phyloP scores from a whole-genome alignment of 2,329 filamentous ascomycete species.

The Colletotrichum tanaceti region DNA sequence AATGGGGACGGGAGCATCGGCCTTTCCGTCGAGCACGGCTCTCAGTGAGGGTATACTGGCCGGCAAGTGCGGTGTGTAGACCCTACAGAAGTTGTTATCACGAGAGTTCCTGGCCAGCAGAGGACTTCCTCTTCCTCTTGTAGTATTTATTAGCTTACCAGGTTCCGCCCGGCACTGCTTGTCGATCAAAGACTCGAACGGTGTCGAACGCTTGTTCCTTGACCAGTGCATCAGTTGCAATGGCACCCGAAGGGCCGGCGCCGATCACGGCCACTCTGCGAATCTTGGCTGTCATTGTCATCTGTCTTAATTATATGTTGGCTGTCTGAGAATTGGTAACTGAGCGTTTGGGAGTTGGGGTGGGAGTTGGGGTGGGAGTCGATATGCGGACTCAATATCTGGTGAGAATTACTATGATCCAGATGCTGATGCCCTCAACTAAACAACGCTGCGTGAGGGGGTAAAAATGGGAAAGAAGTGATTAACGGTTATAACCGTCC shows the following conservation, averaged over 20 bases:
- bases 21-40: conserved; percentile 55
- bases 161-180: conserved; percentile 65
- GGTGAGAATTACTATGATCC: background rate
- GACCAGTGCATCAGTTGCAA: conserved; percentile 66
- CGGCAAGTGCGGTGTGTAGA: conserved; percentile 51
- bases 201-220: conserved; percentile 66
- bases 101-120: no score
- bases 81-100: conserved; percentile 43
- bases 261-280: conserved; percentile 65
- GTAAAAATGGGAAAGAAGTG: background rate
- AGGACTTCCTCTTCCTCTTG: background rate
- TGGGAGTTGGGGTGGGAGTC: background rate
- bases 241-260: conserved; percentile 67
- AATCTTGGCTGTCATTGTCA: conserved; percentile 14
- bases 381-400: background rate
- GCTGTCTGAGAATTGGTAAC: background rate
- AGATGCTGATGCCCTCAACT: no score
- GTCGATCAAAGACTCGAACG: conserved; percentile 69
- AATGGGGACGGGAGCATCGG: conserved; percentile 56
- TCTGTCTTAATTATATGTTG: background rate
- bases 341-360: background rate
- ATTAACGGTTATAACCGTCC: no score
- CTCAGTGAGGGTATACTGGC: conserved; percentile 46
- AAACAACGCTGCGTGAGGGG: background rate
- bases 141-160: conserved; percentile 55